These are phyloP conservation scores for Drechslerella coelobrocha DNA, from an alignment of 2,329 filamentous ascomycete species.

Conservation along the genomic window DNA sequence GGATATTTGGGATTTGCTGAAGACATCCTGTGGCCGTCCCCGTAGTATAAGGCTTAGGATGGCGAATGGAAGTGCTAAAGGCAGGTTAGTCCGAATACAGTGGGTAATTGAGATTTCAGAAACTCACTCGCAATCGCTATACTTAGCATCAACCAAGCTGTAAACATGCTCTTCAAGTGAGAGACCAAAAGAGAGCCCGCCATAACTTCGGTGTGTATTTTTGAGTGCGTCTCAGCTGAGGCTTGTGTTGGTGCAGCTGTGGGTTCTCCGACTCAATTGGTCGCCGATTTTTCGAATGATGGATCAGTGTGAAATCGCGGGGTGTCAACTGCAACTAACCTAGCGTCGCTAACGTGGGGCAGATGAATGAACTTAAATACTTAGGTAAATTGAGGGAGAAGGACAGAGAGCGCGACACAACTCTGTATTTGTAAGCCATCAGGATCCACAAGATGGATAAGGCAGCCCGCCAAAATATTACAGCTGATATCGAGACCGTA, in stretches of 20 bases:
- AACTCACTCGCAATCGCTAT: not conserved
- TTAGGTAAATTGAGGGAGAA: no score
- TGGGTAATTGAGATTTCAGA: not conserved
- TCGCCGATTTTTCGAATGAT: not conserved
- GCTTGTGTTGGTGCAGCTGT: not conserved
- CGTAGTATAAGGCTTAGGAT: slow-evolving; percentile 14
- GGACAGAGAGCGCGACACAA: not conserved
- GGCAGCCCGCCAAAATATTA: no score
- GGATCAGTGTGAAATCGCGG: not conserved
- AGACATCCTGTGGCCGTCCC: slow-evolving; percentile 29
- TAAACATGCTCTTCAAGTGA: not conserved
- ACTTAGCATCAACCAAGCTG: not conserved
- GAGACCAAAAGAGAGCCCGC: not conserved
- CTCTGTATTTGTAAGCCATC: no score
- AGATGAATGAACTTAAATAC: not conserved
- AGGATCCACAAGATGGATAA: no score
- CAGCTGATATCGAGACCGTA: no score
- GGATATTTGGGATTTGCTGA: slow-evolving; percentile 20
- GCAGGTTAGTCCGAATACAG: not conserved
- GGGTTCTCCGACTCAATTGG: not conserved
- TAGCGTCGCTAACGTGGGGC: not conserved
- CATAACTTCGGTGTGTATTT: not conserved
- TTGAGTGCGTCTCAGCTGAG: not conserved
- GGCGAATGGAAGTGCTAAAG: slow-evolving; percentile 32
- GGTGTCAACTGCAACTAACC: slow-evolving; percentile 7